Percentiles rank a stretch among this genome's conserved stretches.
Evolutionary conservation across 495 filamentous ascomycete genomes (phyloP).

Genomic region (Aspergillus incahuasiensis): DNA sequence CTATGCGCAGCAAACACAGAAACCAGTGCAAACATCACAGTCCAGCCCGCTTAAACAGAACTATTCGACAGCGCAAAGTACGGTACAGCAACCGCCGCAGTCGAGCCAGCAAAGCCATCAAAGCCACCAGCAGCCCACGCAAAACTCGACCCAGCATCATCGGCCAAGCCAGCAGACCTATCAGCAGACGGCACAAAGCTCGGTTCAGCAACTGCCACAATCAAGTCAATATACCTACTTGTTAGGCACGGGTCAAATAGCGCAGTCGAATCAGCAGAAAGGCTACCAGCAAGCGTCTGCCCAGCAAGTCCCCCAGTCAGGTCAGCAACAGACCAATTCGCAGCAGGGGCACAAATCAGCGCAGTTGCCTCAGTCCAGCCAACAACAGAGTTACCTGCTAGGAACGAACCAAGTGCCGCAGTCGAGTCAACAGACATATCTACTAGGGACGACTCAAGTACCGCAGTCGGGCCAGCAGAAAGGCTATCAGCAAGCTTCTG

Average conservation of each 20-base stretch:
- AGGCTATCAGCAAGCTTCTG: background rate
- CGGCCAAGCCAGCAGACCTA: background rate
- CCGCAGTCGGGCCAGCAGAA: background rate
- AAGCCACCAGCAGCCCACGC: background rate
- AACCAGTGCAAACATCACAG: background rate
- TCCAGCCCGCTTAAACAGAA: background rate
- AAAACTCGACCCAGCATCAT: background rate
- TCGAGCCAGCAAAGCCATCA: background rate
- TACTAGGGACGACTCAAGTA: background rate
- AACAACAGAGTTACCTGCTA: background rate
- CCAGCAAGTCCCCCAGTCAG: background rate
- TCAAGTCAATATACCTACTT: background rate
- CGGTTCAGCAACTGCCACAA: background rate
- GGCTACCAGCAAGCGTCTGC: background rate
- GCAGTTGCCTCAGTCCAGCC: background rate
- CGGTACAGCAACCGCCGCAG: conserved; percentile 10
- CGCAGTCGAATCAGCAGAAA: background rate
- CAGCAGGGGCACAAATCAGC: background rate
- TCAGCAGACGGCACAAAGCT: background rate
- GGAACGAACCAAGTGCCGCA: background rate
- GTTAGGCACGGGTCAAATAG: background rate
- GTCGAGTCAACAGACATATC: background rate
- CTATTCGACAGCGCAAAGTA: background rate
- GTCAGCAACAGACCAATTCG: background rate
- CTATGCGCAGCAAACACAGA: conserved; percentile 23